phyloP scores from a whole-genome alignment of 768 basidiomycete genomes.

The Pluteus cervinus region DNA sequence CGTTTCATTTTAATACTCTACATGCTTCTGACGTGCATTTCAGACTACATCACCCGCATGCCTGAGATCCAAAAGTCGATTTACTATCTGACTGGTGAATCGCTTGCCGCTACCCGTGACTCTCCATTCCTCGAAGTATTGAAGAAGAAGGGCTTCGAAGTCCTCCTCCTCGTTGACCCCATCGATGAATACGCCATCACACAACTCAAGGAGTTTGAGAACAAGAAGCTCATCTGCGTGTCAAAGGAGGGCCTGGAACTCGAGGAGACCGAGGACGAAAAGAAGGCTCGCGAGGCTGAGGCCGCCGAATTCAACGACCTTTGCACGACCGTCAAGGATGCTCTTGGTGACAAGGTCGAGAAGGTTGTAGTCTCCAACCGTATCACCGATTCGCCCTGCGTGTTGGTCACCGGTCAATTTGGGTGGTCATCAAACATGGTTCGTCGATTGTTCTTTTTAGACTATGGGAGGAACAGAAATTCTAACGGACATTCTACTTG shows the following conservation, averaged over 20 bases:
- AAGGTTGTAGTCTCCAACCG: constrained; percentile 98
- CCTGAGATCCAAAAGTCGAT: constrained; percentile 98
- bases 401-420: constrained; percentile 97
- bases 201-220: constrained; percentile 98
- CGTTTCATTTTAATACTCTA: not conserved
- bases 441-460: constrained; percentile 13
- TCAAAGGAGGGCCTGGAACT: constrained; percentile 99
- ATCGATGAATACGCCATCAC: constrained; percentile 99
- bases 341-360: constrained; percentile 98
- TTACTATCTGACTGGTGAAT: constrained; percentile 99
- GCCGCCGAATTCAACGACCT: constrained; percentile 78
- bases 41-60: constrained; percentile 99
- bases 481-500: constrained; percentile 8
- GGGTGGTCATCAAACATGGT: constrained; percentile 99
- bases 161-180: constrained; percentile 94
- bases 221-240: constrained; percentile 95
- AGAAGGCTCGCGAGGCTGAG: constrained; percentile 84
- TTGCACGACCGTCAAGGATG: constrained; percentile 94
- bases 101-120: constrained; percentile 81
- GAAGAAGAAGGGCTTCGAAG: constrained; percentile 99
- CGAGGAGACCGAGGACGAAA: constrained; percentile 98
- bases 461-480: not conserved
- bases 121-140: constrained; percentile 99
- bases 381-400: constrained; percentile 94
- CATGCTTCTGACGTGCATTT: constrained; percentile 3